These are phyloP conservation scores for Parmelia sp. DNA, from an alignment of 495 filamentous ascomycete species.

Conservation along the genomic window DNA sequence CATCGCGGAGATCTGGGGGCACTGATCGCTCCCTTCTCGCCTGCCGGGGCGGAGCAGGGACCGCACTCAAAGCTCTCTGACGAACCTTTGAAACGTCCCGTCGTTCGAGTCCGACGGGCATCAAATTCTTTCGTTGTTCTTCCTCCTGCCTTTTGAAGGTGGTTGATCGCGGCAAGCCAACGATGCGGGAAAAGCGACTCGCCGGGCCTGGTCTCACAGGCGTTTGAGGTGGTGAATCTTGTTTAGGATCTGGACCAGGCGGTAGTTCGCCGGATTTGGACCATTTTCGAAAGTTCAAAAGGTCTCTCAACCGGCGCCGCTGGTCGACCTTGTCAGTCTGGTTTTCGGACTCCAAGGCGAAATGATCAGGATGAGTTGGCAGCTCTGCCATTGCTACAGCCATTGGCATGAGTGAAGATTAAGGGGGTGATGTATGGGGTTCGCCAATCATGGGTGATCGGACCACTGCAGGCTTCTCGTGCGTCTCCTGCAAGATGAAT, in stretches of 20 bases:
- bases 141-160: conserved; percentile 78
- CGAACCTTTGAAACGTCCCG: conserved; percentile 71
- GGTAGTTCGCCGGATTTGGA: conserved; percentile 39
- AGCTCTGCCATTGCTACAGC: conserved; percentile 21
- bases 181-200: conserved; percentile 61
- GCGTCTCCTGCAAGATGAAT: not conserved
- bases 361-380: conserved; percentile 21
- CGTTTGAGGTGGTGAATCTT: conserved; percentile 22
- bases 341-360: conserved; percentile 19
- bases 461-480: conserved; percentile 7
- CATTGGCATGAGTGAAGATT: conserved; percentile 17
- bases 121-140: conserved; percentile 66
- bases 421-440: not conserved
- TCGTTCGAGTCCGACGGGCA: conserved; percentile 60
- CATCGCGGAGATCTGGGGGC: conserved; percentile 28
- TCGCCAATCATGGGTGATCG: conserved; percentile 13
- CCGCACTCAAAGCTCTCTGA: conserved; percentile 45
- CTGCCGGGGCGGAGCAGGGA: conserved; percentile 27
- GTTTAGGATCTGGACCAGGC: conserved; percentile 10
- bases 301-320: conserved; percentile 49
- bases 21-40: conserved; percentile 23
- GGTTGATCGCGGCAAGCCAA: conserved; percentile 64
- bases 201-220: conserved; percentile 36
- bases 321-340: conserved; percentile 27
- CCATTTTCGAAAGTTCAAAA: conserved; percentile 40